A percentile compares a stretch with the other conserved stretches of the same genome.
These are phyloP conservation scores for Rachicladosporium sp. DNA, from an alignment of 2,329 filamentous ascomycete species.

Conservation along the genomic window DNA sequence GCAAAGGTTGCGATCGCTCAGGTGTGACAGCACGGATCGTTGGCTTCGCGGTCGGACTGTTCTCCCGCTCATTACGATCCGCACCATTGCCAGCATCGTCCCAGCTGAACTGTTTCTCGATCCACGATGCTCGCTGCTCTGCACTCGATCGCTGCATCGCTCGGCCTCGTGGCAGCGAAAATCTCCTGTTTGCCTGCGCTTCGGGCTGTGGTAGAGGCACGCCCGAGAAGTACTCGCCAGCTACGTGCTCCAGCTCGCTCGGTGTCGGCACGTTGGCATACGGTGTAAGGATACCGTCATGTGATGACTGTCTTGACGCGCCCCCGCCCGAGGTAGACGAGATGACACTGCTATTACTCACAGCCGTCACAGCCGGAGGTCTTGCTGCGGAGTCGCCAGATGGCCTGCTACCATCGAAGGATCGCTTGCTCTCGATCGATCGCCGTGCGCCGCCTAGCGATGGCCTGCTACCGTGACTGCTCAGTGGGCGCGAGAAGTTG, in stretches of 20 bases:
- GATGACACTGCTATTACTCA: slow-evolving; percentile 6
- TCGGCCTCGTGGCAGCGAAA: slow-evolving; percentile 63
- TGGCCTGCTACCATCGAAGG: slow-evolving; percentile 12
- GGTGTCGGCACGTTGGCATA: no score
- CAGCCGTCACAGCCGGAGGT: slow-evolving; percentile 12
- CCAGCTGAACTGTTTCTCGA: slow-evolving; percentile 45
- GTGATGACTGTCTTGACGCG: no score
- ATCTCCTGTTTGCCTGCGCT: no score
- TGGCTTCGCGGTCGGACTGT: no score
- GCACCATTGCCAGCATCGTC: slow-evolving; percentile 27
- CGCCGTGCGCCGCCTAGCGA: slow-evolving; percentile 20
- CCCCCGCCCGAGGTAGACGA: no score
- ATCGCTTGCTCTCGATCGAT: slow-evolving; percentile 13
- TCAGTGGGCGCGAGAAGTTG: slow-evolving; percentile 89
- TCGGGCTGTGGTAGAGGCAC: no score
- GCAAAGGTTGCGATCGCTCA: no score
- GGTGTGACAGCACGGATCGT: no score
- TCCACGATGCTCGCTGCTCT: slow-evolving; percentile 41
- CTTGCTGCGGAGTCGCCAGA: slow-evolving; percentile 6
- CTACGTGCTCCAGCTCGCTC: no score
- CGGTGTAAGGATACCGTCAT: no score
- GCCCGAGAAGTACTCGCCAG: no score
- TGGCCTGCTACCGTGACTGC: slow-evolving; percentile 42
- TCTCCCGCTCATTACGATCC: no score
- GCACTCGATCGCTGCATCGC: slow-evolving; percentile 56